phyloP scores from a whole-genome alignment of 1,284 basidiomycete genomes.

The Pseudozyma hubeiensis region DNA sequence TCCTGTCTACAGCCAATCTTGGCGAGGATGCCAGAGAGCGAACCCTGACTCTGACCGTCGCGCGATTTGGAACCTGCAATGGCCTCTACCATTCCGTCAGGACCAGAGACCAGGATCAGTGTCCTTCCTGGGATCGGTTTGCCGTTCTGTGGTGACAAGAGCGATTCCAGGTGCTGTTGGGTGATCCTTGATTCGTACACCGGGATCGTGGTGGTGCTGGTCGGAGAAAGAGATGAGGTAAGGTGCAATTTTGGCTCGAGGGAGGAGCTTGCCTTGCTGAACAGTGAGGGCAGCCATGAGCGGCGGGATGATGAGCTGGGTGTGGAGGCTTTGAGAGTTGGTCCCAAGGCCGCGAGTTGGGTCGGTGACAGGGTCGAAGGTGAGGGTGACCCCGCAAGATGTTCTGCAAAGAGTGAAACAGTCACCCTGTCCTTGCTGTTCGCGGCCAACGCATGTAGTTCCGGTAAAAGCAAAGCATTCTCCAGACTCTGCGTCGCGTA shows the following conservation, averaged over 20 bases:
- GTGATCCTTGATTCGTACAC: conserved; percentile 44
- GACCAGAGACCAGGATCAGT: conserved; percentile 47
- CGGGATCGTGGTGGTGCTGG: conserved; percentile 11
- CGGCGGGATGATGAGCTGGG: background rate
- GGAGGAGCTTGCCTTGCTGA: conserved; percentile 5
- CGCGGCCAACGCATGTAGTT: conserved; percentile 27
- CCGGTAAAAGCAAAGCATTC: conserved; percentile 40
- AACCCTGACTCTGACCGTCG: conserved; percentile 42
- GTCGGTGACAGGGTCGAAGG: conserved; percentile 7
- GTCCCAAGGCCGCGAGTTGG: conserved; percentile 7
- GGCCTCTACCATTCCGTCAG: conserved; percentile 46
- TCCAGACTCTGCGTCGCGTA: conserved; percentile 31
- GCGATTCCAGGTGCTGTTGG: conserved; percentile 22
- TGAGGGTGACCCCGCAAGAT: conserved; percentile 1
- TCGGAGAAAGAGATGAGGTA: background rate
- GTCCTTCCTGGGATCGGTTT: background rate
- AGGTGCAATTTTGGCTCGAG: conserved; percentile 12
- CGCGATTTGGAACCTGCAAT: conserved; percentile 43
- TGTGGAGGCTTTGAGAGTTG: conserved; percentile 2
- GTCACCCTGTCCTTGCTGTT: conserved; percentile 22
- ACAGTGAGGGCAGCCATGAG: conserved; percentile 14
- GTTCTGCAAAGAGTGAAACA: conserved; percentile 38
- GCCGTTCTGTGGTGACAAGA: background rate
- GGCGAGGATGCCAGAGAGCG: conserved; percentile 30
- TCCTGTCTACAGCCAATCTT: conserved; percentile 25